A percentile compares a stretch with the other conserved stretches of the same genome.
phyloP scores from a whole-genome alignment of 192 early-diverging fungal genomes.

The Coemansia sp. region DNA sequence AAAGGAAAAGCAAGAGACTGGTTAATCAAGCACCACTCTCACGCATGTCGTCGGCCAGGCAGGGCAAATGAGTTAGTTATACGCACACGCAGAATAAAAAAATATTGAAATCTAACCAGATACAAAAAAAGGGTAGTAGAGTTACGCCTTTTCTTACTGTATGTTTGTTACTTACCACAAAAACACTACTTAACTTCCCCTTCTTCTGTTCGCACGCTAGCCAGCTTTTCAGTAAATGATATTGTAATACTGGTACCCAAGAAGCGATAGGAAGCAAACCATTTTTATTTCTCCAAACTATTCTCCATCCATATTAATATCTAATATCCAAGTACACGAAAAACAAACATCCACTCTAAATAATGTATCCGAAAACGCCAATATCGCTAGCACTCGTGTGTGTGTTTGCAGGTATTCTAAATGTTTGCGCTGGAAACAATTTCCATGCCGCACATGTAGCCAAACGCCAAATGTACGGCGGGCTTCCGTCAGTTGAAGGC shows the following conservation, averaged over 20 bases:
- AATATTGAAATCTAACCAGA: too few species aligned
- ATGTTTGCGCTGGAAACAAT: not conserved
- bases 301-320: not conserved
- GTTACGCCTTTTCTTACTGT: not conserved
- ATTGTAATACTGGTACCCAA: not conserved
- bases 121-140: not conserved
- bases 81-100: too few species aligned
- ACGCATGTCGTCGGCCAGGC: too few species aligned
- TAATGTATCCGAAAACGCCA: not conserved
- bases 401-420: not conserved
- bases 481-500: slow-evolving; percentile 15
- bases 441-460: not conserved
- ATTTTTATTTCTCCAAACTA: not conserved
- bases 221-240: not conserved
- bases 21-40: not conserved
- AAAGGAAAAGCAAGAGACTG: not conserved
- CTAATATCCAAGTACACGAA: not conserved
- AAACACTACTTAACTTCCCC: not conserved
- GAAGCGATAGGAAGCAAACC: too few species aligned
- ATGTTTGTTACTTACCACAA: not conserved
- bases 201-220: not conserved
- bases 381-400: not conserved
- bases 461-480: slow-evolving; percentile 21
- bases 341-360: not conserved
- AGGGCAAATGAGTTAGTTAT: too few species aligned